These are phyloP conservation scores for Hygrophorus pudorinus DNA, from an alignment of 768 basidiomycete genomes.

Conservation along the genomic window DNA sequence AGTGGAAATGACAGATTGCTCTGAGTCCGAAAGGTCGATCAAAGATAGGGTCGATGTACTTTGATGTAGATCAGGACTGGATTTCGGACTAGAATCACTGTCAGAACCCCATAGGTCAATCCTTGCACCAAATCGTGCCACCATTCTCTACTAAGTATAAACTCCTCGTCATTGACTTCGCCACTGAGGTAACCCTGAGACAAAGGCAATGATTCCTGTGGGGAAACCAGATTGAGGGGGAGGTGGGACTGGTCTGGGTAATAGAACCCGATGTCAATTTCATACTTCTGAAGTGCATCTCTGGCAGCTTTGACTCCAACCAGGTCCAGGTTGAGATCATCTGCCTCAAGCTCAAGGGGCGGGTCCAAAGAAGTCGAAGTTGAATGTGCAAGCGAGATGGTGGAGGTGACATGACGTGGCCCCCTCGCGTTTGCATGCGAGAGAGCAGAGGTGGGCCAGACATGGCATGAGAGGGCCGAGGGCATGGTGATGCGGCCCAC, in stretches of 20 bases:
- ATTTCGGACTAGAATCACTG: background rate
- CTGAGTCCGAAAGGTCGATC: conserved; percentile 33
- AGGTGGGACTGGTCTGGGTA: background rate
- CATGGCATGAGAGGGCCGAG: no score
- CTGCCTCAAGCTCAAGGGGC: conserved; percentile 12
- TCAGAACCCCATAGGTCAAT: conserved; percentile 25
- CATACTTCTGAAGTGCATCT: conserved; percentile 28
- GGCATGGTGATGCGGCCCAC: no score
- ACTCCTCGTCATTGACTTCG: conserved; percentile 24
- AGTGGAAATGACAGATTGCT: conserved; percentile 29
- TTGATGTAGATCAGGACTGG: conserved; percentile 17
- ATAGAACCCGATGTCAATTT: conserved; percentile 32
- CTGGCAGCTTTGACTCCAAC: conserved; percentile 28
- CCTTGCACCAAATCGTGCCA: conserved; percentile 35
- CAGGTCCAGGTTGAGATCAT: conserved; percentile 28
- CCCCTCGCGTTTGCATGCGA: no score
- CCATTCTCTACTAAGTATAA: conserved; percentile 23
- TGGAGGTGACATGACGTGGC: no score
- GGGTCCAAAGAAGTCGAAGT: background rate
- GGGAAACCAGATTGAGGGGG: background rate
- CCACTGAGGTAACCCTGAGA: conserved; percentile 1
- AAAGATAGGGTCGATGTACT: conserved; percentile 28
- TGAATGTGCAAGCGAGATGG: no score
- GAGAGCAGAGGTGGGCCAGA: no score
- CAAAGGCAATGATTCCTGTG: background rate